Evolutionary conservation across 192 early-diverging fungal genomes (phyloP).

Genomic region (Backusella parvicylindrica): DNA sequence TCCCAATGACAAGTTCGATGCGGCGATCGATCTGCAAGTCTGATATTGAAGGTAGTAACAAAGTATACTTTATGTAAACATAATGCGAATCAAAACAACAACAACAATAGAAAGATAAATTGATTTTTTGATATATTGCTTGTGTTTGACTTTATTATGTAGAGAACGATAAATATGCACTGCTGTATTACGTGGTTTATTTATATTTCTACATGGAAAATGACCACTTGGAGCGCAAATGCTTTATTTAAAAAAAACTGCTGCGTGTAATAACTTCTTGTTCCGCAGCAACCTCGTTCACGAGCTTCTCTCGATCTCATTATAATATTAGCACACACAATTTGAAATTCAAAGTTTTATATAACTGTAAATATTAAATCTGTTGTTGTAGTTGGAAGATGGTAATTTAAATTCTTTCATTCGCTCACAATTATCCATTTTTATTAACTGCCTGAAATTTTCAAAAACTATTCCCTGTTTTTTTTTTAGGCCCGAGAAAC

Average conservation of each 20-base stretch:
- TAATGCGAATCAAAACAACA: background rate
- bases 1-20: background rate
- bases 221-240: background rate
- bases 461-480: background rate
- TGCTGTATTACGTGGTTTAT: too few species aligned
- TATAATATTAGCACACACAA: background rate
- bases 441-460: background rate
- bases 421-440: background rate
- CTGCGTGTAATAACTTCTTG: background rate
- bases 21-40: background rate
- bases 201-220: background rate
- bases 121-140: background rate
- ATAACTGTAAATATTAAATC: background rate
- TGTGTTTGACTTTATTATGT: background rate
- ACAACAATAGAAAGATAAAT: background rate
- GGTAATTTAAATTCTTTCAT: background rate
- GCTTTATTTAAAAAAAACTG: background rate
- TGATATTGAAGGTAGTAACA: background rate
- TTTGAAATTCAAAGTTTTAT: background rate
- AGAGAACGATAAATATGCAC: background rate
- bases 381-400: background rate
- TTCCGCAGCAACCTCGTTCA: background rate
- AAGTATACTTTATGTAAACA: background rate
- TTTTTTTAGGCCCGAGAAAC: background rate
- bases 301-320: background rate